These are phyloP conservation scores for Rhizophagus prolifer DNA, from an alignment of 192 early-diverging fungal species.

Conservation along the genomic window DNA sequence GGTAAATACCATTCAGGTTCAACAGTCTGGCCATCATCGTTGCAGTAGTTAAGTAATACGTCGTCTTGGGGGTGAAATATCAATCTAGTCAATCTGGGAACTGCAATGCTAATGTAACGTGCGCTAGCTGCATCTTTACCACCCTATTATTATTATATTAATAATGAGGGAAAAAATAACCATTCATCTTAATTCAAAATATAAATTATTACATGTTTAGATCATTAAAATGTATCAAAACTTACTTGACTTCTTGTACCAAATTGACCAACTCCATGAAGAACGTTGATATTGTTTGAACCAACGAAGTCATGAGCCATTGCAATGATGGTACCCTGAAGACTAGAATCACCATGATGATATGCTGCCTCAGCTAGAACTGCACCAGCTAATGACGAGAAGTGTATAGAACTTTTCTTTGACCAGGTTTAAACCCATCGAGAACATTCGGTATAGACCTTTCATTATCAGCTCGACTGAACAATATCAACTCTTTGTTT, in stretches of 20 bases:
- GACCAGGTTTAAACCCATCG: conserved; percentile 96
- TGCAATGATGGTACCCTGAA: conserved; percentile 83
- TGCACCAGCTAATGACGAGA: conserved; percentile 84
- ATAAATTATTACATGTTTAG: too few species aligned
- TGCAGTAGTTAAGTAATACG: conserved; percentile 74
- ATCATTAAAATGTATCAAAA: too few species aligned
- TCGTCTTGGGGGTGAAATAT: conserved; percentile 86
- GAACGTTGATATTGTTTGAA: conserved; percentile 87
- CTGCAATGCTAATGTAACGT: conserved; percentile 92
- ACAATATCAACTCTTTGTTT: conserved; percentile 92
- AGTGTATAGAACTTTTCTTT: conserved; percentile 92
- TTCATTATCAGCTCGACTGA: conserved; percentile 91
- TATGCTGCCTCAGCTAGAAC: conserved; percentile 88
- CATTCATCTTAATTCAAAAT: too few species aligned
- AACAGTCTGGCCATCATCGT: conserved; percentile 86
- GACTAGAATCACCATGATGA: conserved; percentile 91
- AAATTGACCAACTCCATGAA: conserved; percentile 88
- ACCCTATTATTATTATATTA: conserved; percentile 39
- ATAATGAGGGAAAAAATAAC: too few species aligned
- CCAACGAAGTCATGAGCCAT: conserved; percentile 96
- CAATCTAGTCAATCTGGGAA: conserved; percentile 69
- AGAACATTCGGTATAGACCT: conserved; percentile 95
- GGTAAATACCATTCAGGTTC: conserved; percentile 97
- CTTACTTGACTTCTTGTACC: conserved; percentile 73
- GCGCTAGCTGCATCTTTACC: conserved; percentile 93